Base-by-base conservation (phyloP, 345 rosid genomes). In the Balakata baccata region DNA sequence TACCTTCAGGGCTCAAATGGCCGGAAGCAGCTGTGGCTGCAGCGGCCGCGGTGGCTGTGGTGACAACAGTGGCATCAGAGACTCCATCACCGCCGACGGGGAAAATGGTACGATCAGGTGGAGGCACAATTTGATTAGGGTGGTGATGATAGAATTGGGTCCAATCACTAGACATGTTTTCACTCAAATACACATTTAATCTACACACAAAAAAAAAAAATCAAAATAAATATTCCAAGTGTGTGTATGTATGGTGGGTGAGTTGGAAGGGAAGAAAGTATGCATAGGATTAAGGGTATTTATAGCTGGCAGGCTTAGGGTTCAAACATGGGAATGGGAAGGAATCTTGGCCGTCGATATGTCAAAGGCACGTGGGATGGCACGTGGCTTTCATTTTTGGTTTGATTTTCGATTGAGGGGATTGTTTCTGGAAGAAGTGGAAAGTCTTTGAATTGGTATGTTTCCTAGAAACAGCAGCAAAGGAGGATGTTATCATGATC, bases 131-230 rank as follows among this genome's bases (percentile, higher is more conserved):
- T 29, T 29, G 34, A 29, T 29, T 29, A 29, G 34, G 34, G 23
- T 88, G 97, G 0, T 83, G 88, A 61, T 82, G 86, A 65, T 82
- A 88, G 76, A 86, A 87, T 45, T 88, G 89, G 57, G 83, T 45
- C 98, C 98, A 93, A 17, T 89, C 91, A 46, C 73, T 77, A 50
- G 98, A 82, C 94, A 90, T 90, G 74, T 83, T 64, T 60, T 81
- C 66, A 58, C 77, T 85, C 10, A 43, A 4, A 43, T 10, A 1
- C 8, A 43, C 47, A 43, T 1, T 29, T 29, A 29, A 29, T 29
- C 34, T 29, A 29, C 34, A 29, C 34, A 29, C 34, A 29, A 1
- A 29, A 2, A 29, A 29, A 1, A 29, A 2, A 29, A 29, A 29
- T 29, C 2, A 29, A 29, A 29, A 29, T 29, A 29, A 29, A 29